These are phyloP conservation scores for Dactylis glomerata DNA, from an alignment of 176 grass and related monocot genomes.

Conservation along the genomic window DNA sequence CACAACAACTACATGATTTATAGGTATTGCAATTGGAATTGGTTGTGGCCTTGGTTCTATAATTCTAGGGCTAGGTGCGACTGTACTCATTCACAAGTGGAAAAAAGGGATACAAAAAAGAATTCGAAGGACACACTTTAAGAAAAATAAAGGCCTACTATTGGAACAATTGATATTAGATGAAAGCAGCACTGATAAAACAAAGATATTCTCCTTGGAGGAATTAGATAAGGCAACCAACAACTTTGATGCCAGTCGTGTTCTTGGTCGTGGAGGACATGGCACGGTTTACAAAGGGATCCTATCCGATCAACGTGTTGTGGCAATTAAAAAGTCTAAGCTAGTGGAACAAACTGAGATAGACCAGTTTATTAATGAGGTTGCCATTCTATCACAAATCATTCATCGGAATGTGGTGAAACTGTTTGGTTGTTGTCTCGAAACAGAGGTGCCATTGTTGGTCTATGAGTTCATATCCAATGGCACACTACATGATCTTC, in stretches of 20 bases:
- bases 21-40: constrained; percentile 16
- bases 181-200: background rate
- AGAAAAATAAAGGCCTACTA: constrained; percentile 30
- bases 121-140: background rate
- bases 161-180: constrained; percentile 26
- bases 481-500: constrained; percentile 30
- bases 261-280: constrained; percentile 48
- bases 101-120: constrained; percentile 21
- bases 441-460: constrained; percentile 38
- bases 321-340: constrained; percentile 55
- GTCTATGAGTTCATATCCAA: constrained; percentile 70
- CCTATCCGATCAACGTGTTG: constrained; percentile 19
- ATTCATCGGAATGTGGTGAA: constrained; percentile 51
- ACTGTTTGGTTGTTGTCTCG: constrained; percentile 51
- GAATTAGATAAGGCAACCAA: constrained; percentile 53
- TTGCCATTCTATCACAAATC: constrained; percentile 47
- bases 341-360: constrained; percentile 30
- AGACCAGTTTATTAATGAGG: constrained; percentile 59
- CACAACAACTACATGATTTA: background rate
- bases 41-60: constrained; percentile 11
- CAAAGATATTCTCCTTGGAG: constrained; percentile 44
- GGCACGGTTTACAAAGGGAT: constrained; percentile 50
- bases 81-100: background rate
- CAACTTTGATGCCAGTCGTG: constrained; percentile 31
- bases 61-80: background rate